Percentiles rank a stretch among this genome's conserved stretches.
These are phyloP conservation scores for Talaromyces sp. DNA, from an alignment of 2,329 filamentous ascomycete genomes.

Conservation along the genomic window DNA sequence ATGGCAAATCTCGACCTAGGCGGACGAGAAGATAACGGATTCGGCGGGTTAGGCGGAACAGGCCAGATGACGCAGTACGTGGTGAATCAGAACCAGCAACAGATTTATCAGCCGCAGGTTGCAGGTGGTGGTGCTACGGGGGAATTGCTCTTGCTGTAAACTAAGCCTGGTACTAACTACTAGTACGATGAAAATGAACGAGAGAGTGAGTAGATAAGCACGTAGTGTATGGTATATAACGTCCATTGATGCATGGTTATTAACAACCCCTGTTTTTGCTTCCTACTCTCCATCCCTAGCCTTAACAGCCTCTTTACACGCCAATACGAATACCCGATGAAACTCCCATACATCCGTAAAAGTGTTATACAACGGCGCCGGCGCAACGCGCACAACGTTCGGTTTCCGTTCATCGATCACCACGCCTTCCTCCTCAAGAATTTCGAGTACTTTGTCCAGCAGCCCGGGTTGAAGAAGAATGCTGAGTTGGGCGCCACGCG, in stretches of 20 bases:
- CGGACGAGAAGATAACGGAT: conserved; percentile 62
- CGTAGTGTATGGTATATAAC: conserved; percentile 5
- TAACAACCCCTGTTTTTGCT: neutral
- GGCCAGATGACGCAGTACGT: conserved; percentile 56
- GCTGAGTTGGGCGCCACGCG: conserved; percentile 77
- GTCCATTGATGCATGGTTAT: neutral
- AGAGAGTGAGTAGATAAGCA: neutral
- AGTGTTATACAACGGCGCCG: conserved; percentile 78
- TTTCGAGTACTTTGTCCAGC: conserved; percentile 63
- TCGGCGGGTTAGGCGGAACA: conserved; percentile 51
- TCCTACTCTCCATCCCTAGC: neutral
- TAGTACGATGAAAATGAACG: neutral
- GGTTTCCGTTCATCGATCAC: conserved; percentile 82
- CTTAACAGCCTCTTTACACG: conserved; percentile 41
- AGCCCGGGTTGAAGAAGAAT: conserved; percentile 65
- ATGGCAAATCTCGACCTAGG: conserved; percentile 70
- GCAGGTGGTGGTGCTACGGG: conserved; percentile 64
- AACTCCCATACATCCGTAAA: conserved; percentile 71
- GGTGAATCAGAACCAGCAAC: conserved; percentile 78
- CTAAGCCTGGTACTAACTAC: neutral
- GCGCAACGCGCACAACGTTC: conserved; percentile 78
- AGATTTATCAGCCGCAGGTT: conserved; percentile 67
- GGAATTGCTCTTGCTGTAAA: conserved; percentile 65
- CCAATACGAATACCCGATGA: conserved; percentile 51
- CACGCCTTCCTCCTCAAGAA: conserved; percentile 65